Base-by-base conservation (phyloP, 352 stramenopile genomes). In the Phytophthora melonis region DNA sequence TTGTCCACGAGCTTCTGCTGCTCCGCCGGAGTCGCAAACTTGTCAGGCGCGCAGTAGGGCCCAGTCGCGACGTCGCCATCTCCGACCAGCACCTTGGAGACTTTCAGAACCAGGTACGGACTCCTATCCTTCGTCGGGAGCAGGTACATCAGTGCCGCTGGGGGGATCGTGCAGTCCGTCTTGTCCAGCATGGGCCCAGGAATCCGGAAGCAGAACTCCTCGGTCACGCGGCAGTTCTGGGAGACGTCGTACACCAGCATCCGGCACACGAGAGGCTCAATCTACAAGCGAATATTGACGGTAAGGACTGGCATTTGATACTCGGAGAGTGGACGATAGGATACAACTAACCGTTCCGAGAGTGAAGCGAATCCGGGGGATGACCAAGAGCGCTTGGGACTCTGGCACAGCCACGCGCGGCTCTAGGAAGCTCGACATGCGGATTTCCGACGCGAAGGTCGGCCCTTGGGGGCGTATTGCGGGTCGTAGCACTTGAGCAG, bases 401-500 rank as follows among this genome's bases (percentile, higher is more conserved):
- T 93, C 83, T 23, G 87, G 78, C 0, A 86, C 73, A 5, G 86
- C 82, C 4, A 89, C 69, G 0, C 82, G 81, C 5, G 80, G 67
- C 50, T 89, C 71, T 7, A 93, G 58, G 59, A 84, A 83, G 5
- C 54, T 63, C 1, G 82, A 86, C 6, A 77, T 65, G 0, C 63
- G 19, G 7, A 89, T 41, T n/a, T 84, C 73, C 0, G 74, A 82
- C 1, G 81, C 75, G 68, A 92, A 93, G 1, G 87, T 93, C 2
- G 73, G 66, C 8, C 87, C 78, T 73, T 66, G 0, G 66, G 57
- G 3, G 39, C 63, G 34, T 86, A 90, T 1, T 84, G 82, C 7
- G 85, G 80, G 49, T 94, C 85, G 50, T 94, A 94, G 63, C 82
- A 88, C 66, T 88, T 91, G 53, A 94, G 60, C 36, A 93, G 56